A percentile compares a stretch with the other conserved stretches of the same genome.
phyloP scores from a whole-genome alignment of 2,329 filamentous ascomycete genomes.

The Amphichorda felina region DNA sequence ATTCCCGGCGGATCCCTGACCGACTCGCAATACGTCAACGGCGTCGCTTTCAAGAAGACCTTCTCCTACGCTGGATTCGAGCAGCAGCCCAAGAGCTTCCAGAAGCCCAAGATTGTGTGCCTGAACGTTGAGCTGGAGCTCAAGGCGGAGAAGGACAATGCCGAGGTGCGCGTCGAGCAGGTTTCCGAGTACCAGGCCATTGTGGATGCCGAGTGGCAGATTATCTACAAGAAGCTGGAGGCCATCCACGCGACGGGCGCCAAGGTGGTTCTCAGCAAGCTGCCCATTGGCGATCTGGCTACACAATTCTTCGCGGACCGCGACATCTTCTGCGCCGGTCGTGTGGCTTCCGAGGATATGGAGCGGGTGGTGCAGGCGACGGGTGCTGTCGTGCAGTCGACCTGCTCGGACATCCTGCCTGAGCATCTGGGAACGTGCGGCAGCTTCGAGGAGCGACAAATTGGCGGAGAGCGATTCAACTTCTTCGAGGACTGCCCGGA shows the following conservation, averaged over 20 bases:
- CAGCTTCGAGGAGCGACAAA: constrained; percentile 87
- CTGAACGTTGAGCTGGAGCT: constrained; percentile 96
- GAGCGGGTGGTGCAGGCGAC: constrained; percentile 94
- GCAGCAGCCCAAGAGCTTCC: constrained; percentile 94
- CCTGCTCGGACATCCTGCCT: constrained; percentile 85
- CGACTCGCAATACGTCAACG: constrained; percentile 93
- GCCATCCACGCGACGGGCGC: constrained; percentile 86
- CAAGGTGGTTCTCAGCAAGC: constrained; percentile 93
- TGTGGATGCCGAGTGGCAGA: constrained; percentile 98
- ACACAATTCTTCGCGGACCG: constrained; percentile 98
- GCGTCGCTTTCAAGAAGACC: constrained; percentile 99
- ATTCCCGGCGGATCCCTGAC: constrained; percentile 92
- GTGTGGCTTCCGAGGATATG: constrained; percentile 83
- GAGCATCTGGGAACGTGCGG: constrained; percentile 89
- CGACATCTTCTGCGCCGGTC: constrained; percentile 95
- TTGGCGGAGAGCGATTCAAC: constrained; percentile 95
- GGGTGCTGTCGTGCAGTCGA: constrained; percentile 84
- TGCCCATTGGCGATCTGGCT: constrained; percentile 93
- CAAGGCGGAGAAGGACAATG: constrained; percentile 99
- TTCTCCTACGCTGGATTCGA: constrained; percentile 99
- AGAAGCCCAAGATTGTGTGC: constrained; percentile 90
- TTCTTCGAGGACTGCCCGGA: constrained; percentile 94
- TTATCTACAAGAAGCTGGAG: constrained; percentile 99
- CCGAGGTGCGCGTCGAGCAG: constrained; percentile 94
- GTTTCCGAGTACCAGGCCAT: constrained; percentile 99